These are phyloP conservation scores for Zygosaccharomyces siamensis DNA, from an alignment of 805 yeast species.

Conservation along the genomic window DNA sequence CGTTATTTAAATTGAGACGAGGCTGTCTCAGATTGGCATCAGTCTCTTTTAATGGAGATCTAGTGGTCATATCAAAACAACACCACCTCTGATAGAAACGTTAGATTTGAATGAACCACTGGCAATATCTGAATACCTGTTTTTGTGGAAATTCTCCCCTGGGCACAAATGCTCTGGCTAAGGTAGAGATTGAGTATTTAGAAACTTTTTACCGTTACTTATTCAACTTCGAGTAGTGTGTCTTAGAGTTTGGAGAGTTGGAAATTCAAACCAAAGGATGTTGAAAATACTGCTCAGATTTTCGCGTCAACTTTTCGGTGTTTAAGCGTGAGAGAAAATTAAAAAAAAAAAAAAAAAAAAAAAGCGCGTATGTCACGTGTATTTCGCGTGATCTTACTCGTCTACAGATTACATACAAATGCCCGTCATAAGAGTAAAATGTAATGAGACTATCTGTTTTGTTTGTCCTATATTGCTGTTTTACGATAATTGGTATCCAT, in stretches of 20 bases:
- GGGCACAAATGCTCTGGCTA: neutral
- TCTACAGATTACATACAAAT: neutral
- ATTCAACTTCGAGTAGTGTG: neutral
- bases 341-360: neutral
- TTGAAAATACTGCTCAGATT: neutral
- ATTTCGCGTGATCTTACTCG: neutral
- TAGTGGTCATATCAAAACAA: constrained; percentile 11
- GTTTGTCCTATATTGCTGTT: neutral
- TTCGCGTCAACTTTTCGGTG: neutral
- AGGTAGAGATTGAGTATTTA: neutral
- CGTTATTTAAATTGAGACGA: neutral
- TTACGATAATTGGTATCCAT: constrained; percentile 27
- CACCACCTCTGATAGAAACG: neutral
- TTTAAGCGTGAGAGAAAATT: neutral
- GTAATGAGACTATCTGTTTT: neutral
- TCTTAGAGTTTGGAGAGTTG: neutral
- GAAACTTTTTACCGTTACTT: neutral
- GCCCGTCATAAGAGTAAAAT: neutral
- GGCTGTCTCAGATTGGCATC: constrained; percentile 27
- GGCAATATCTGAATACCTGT: neutral
- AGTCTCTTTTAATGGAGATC: constrained; percentile 35
- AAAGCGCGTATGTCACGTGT: neutral
- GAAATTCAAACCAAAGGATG: neutral
- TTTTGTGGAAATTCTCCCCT: neutral
- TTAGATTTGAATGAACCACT: neutral